Conservation (phyloP, 2,329 filamentous ascomycete species). For the Aspergillus melleus region DNA sequence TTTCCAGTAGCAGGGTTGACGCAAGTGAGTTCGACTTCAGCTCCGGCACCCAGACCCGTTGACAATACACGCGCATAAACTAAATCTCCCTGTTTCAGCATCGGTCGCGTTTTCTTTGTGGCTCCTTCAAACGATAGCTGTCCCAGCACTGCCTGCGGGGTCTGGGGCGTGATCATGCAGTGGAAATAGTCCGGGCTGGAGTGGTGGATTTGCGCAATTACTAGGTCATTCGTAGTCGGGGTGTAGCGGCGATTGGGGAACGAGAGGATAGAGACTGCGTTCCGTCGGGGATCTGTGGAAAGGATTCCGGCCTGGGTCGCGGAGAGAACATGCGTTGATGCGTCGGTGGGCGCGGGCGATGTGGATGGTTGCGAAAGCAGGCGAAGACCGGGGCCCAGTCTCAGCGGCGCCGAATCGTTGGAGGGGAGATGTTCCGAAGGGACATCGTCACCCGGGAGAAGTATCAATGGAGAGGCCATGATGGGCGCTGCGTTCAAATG, state of each 20-base stretch:
- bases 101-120: constrained; percentile 85
- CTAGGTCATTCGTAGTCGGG: constrained; percentile 76
- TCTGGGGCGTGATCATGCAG: constrained; percentile 69
- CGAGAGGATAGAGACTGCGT: constrained; percentile 36
- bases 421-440: constrained; percentile 66
- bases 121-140: constrained; percentile 92
- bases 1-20: constrained; percentile 84
- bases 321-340: constrained; percentile 43
- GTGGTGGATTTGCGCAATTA: constrained; percentile 82
- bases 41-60: constrained; percentile 76
- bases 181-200: constrained; percentile 75
- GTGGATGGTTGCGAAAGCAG: constrained; percentile 73
- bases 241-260: constrained; percentile 63
- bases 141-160: constrained; percentile 67
- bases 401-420: constrained; percentile 66
- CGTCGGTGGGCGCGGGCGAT: constrained; percentile 62
- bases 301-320: constrained; percentile 38
- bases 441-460: constrained; percentile 80
- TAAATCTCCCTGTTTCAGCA: constrained; percentile 70
- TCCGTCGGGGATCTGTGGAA: constrained; percentile 42
- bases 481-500: neutral
- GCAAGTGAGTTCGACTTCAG: constrained; percentile 89
- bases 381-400: constrained; percentile 79
- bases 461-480: constrained; percentile 63
- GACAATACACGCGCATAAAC: constrained; percentile 85